Conservation (phyloP, 768 basidiomycete genomes). For the Podaxis sp. region DNA sequence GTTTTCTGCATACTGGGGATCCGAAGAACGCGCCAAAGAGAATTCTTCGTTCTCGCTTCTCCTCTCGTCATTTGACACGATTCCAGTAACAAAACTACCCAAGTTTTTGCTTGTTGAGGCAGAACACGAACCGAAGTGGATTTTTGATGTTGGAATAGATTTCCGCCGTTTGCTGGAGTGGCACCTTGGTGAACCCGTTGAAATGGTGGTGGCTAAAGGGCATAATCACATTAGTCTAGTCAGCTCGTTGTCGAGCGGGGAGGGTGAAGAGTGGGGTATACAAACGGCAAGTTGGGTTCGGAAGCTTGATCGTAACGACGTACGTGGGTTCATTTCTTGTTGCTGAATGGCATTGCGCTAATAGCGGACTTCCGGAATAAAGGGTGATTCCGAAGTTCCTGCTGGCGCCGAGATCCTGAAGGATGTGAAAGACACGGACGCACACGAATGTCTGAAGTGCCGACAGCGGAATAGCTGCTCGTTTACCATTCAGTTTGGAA, state of each 20-base stretch:
- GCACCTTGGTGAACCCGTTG: conserved; percentile 31
- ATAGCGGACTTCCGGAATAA: not conserved
- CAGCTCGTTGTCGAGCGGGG: conserved; percentile 48
- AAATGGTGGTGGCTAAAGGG: conserved; percentile 40
- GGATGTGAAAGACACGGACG: not conserved
- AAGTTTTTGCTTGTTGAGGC: conserved; percentile 47
- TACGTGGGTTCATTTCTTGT: not conserved
- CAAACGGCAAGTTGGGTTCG: conserved; percentile 43
- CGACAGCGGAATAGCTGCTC: not conserved
- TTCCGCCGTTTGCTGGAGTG: conserved; percentile 41
- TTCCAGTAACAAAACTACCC: conserved; percentile 42
- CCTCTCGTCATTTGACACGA: conserved; percentile 22
- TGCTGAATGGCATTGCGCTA: not conserved
- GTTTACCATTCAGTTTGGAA: conserved; percentile 1
- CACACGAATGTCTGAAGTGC: not conserved
- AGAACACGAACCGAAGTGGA: conserved; percentile 52
- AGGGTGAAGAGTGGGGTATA: conserved; percentile 64
- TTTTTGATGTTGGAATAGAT: conserved; percentile 33
- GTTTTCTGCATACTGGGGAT: conserved; percentile 32
- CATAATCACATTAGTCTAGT: conserved; percentile 68
- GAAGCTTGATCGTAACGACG: not conserved
- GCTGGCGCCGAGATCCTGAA: not conserved
- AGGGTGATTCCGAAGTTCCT: not conserved
- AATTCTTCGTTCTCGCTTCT: conserved; percentile 3
- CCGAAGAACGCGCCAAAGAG: conserved; percentile 2